Evolutionary conservation across 306 rosid genomes (phyloP).

Genomic region (Glycine soja): DNA sequence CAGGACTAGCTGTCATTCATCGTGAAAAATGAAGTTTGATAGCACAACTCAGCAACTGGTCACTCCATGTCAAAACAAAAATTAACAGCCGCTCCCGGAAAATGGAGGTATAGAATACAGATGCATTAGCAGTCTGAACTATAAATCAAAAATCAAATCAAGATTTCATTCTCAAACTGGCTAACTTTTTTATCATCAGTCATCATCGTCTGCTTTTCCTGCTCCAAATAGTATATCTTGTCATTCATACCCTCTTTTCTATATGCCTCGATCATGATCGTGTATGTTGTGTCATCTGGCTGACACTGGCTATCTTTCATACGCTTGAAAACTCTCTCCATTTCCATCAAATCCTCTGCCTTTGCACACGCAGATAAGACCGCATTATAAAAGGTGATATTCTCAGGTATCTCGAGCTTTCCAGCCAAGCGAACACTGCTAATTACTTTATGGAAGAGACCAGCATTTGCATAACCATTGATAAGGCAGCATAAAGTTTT

Average conservation of each 20-base stretch:
- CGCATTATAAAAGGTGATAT: slow-evolving; percentile 71
- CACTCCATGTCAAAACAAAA: slow-evolving; percentile 35
- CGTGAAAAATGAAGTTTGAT: slow-evolving; percentile 41
- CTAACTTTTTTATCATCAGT: slow-evolving; percentile 44
- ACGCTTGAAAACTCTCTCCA: slow-evolving; percentile 86
- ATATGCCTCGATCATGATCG: slow-evolving; percentile 78
- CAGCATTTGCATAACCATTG: slow-evolving; percentile 93
- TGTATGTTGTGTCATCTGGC: slow-evolving; percentile 71
- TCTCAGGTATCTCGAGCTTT: slow-evolving; percentile 82
- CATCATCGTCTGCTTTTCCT: slow-evolving; percentile 55
- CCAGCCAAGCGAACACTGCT: slow-evolving; percentile 81
- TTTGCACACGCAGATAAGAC: slow-evolving; percentile 90
- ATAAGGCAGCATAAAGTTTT: slow-evolving; percentile 96
- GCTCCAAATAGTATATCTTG: slow-evolving; percentile 83
- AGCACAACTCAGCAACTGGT: slow-evolving; percentile 39
- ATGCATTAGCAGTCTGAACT: slow-evolving; percentile 42
- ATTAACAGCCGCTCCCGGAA: slow-evolving; percentile 38
- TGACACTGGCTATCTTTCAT: slow-evolving; percentile 80
- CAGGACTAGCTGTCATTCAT: slow-evolving; percentile 39
- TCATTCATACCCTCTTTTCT: slow-evolving; percentile 89
- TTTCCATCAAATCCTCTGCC: slow-evolving; percentile 91
- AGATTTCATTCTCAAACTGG: slow-evolving; percentile 36
- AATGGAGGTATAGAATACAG: slow-evolving; percentile 40
- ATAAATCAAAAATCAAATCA: slow-evolving; percentile 39
- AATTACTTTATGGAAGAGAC: slow-evolving; percentile 92